phyloP scores from a whole-genome alignment of 2,329 filamentous ascomycete species.

The Neopestalotiopsis clavispora region DNA sequence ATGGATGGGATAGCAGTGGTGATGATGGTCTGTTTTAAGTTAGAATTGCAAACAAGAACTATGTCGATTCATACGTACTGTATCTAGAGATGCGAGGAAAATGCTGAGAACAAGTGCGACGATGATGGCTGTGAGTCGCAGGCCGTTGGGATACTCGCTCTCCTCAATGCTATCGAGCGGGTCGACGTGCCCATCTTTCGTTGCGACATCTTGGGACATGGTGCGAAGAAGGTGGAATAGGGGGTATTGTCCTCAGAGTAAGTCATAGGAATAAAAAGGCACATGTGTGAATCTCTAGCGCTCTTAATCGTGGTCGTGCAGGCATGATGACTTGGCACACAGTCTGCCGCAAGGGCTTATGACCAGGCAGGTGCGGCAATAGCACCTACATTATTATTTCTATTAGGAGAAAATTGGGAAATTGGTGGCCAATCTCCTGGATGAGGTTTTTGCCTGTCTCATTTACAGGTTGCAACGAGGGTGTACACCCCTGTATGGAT shows the following conservation, averaged over 20 bases:
- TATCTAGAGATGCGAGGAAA: conserved; percentile 20
- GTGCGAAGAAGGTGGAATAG: background rate
- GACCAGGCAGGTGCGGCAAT: too few species aligned
- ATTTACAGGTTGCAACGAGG: too few species aligned
- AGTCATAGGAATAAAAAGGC: background rate
- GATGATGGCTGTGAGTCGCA: conserved; percentile 15
- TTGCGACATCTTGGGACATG: background rate
- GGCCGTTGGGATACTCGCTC: conserved; percentile 17
- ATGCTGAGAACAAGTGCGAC: conserved; percentile 20
- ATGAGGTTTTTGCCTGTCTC: too few species aligned
- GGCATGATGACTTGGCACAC: too few species aligned
- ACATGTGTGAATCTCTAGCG: background rate
- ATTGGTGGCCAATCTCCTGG: too few species aligned
- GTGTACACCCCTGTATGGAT: too few species aligned
- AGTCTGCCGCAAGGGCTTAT: too few species aligned
- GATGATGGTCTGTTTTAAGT: background rate
- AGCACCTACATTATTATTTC: too few species aligned
- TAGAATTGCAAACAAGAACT: background rate
- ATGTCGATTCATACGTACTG: conserved; percentile 3
- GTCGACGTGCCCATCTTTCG: background rate
- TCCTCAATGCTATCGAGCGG: conserved; percentile 6
- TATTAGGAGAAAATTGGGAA: too few species aligned
- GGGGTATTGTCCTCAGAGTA: background rate
- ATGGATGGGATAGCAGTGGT: conserved; percentile 57
- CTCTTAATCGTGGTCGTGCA: too few species aligned